phyloP scores from a whole-genome alignment of 352 stramenopile genomes.

The Phytophthora tentaculata region DNA sequence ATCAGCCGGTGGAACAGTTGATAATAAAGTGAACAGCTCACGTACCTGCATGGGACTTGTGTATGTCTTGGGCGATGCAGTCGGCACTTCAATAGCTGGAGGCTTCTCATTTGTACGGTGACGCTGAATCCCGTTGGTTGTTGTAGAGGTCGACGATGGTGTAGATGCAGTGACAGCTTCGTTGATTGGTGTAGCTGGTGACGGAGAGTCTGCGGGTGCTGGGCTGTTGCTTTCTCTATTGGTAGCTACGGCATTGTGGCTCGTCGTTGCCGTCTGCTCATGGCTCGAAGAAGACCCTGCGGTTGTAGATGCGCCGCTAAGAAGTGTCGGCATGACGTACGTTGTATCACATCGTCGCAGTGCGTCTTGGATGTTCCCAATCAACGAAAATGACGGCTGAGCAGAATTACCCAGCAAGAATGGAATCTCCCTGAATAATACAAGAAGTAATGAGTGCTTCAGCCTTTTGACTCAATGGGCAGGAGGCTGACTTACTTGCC shows the following conservation, averaged over 20 bases:
- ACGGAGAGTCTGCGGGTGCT: not conserved
- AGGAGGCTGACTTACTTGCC: constrained; percentile 51
- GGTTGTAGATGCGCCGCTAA: constrained; percentile 1
- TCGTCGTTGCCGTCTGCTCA: not conserved
- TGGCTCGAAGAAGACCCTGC: constrained; percentile 8
- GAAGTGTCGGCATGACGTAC: constrained; percentile 45
- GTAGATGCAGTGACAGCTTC: too few relatives aligned
- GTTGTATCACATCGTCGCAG: constrained; percentile 71
- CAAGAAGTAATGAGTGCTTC: constrained; percentile 3
- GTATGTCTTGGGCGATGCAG: constrained; percentile 39
- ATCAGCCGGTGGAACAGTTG: too few relatives aligned
- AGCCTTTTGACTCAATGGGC: not conserved
- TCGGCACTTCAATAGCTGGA: constrained; percentile 50
- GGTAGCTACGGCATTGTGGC: not conserved
- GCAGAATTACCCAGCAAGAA: constrained; percentile 70
- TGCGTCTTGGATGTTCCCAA: constrained; percentile 77
- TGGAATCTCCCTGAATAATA: constrained; percentile 55
- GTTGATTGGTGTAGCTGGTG: not conserved
- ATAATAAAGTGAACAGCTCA: constrained; percentile 3
- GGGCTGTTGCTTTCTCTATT: constrained; percentile 2
- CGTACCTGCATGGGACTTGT: constrained; percentile 64
- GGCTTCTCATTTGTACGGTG: constrained; percentile 30
- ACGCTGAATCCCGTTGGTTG: not conserved
- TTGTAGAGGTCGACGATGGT: constrained; percentile 9
- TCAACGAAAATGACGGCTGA: constrained; percentile 71